Evolutionary conservation across 2,329 filamentous ascomycete genomes (phyloP).

Genomic region (Ophiostoma ulmi): DNA sequence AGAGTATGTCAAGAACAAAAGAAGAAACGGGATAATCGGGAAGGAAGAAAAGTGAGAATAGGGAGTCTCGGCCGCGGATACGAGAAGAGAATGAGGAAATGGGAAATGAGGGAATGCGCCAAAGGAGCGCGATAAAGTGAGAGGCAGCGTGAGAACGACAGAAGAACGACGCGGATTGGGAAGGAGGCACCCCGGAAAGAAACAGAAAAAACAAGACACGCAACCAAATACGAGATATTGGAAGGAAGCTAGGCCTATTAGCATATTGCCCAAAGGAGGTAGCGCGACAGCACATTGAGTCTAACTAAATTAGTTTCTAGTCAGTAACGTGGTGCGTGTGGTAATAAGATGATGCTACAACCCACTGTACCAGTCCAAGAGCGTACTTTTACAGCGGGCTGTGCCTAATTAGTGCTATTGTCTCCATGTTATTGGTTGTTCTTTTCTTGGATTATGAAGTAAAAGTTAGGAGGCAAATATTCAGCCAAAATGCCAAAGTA

Average conservation of each 20-base stretch:
- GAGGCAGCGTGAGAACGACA: neutral
- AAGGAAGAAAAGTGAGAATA: neutral
- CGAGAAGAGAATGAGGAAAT: neutral
- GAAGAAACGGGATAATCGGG: neutral
- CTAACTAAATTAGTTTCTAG: neutral
- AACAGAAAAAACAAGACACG: neutral
- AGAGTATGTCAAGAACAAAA: neutral
- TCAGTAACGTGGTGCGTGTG: constrained; percentile 6
- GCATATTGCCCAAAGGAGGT: neutral
- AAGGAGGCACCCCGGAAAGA: constrained; percentile 1
- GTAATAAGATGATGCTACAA: neutral
- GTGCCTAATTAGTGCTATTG: neutral
- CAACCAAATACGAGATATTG: constrained; percentile 15
- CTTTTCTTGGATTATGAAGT: neutral
- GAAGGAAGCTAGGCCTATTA: constrained; percentile 4
- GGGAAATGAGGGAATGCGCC: neutral
- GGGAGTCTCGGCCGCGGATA: neutral
- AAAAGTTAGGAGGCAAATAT: neutral
- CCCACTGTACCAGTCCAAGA: too few relatives aligned
- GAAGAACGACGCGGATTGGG: neutral
- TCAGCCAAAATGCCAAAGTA: too few relatives aligned
- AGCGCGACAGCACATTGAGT: neutral
- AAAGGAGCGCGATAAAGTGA: constrained; percentile 1
- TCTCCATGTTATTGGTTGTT: neutral
- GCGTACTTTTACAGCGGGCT: neutral